Evolutionary conservation across 2,329 filamentous ascomycete genomes (phyloP), one percentile per base, ranked within the genome.

Genomic region (Lasiodiplodia sp.): DNA sequence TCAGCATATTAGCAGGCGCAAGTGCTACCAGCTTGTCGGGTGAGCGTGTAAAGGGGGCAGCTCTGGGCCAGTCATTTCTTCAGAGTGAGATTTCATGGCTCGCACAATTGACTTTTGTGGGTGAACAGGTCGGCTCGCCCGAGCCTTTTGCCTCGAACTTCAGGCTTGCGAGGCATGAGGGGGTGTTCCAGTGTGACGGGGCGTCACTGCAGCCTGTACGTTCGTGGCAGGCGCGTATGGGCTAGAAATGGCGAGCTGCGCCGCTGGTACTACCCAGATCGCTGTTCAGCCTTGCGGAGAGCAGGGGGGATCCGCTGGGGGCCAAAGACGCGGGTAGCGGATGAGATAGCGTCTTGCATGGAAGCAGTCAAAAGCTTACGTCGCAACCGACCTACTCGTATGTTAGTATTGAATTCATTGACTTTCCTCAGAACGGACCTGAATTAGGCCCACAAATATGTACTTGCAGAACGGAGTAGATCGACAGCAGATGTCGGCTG

Each of bases 331-430:
- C 31, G 8, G 2, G 31, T 7, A 34, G 31, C 31, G 31, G 31
- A 34, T 34, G 31, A 34, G 31, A 34, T 34, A 25, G 7, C 25
- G 47, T 21, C 5, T 6, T 58, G 73, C 73, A 71, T 72, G 72
- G 72, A 74, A 73, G 74, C 71, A 73, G 72, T 72, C 69, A 73
- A 58, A 58, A 40, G 34, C 18, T 40, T 25, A 12, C 34, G 28
- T 16, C 7, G n/a, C 18, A 23, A 16, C 53, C 16, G 40, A 18
- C 40, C 44, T 47, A 47, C 44, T 47, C 40, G 18, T 47, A 47
- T 8, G n/a, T 21, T 47, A 10, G 44, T 8, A 10, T 18, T n/a
- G 44, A 21, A 21, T 21, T 0, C 18, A n/a, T 21, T 47, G 44
- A n/a, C 44, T 47, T 3, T 11, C 44, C 44, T 14, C n/a, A 21